Evolutionary conservation across 2,329 filamentous ascomycete genomes (phyloP).

Genomic region (Byssochlamys sp.): DNA sequence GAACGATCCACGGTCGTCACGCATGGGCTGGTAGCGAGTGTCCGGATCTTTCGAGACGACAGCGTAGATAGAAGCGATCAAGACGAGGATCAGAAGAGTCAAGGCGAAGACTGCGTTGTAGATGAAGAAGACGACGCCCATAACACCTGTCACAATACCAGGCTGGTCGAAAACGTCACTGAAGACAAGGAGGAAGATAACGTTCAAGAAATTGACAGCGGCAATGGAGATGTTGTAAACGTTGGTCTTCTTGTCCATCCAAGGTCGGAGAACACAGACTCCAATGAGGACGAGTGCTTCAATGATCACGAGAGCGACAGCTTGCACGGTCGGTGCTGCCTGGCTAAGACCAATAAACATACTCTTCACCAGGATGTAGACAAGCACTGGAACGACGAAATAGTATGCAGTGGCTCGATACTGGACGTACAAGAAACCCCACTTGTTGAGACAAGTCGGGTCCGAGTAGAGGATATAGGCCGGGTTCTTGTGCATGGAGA

Average conservation of each 20-base stretch:
- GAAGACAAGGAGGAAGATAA: conserved; percentile 81
- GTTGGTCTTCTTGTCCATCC: conserved; percentile 99
- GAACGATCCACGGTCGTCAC: conserved; percentile 88
- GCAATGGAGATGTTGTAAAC: conserved; percentile 90
- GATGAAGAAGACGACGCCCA: conserved; percentile 83
- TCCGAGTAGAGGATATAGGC: conserved; percentile 96
- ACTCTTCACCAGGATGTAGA: conserved; percentile 74
- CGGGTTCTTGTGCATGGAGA: conserved; percentile 86
- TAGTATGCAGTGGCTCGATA: conserved; percentile 94
- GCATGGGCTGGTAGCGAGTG: conserved; percentile 90
- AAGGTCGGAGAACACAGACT: conserved; percentile 72
- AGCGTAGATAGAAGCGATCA: conserved; percentile 66
- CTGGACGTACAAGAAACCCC: conserved; percentile 95
- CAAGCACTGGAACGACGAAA: conserved; percentile 72
- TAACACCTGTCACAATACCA: conserved; percentile 70
- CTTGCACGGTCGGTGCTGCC: conserved; percentile 59
- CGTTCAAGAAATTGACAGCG: conserved; percentile 80
- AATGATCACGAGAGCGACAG: conserved; percentile 71
- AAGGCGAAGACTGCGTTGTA: conserved; percentile 75
- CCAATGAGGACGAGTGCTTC: conserved; percentile 69
- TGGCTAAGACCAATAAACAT: conserved; percentile 82
- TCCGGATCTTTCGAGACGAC: conserved; percentile 90
- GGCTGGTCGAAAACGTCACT: conserved; percentile 78
- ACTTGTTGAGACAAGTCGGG: conserved; percentile 87
- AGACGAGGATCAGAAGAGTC: conserved; percentile 71